Percentiles rank a stretch among this genome's conserved stretches.
Evolutionary conservation across 1,284 basidiomycete genomes (phyloP).

Genomic region (Schizopora paradoxa): DNA sequence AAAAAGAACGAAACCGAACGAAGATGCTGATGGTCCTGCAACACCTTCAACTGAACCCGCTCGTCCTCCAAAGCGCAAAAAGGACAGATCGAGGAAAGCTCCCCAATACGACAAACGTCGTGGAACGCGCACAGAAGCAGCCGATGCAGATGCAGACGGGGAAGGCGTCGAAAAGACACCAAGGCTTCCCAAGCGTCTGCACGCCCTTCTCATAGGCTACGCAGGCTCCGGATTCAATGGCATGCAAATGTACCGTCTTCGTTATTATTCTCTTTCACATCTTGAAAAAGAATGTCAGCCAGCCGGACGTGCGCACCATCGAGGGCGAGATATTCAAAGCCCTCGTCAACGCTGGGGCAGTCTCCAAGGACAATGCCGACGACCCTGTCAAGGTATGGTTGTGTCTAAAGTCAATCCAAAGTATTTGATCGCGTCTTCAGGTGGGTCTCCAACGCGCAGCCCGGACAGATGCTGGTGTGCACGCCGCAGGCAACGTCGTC

Average conservation of each 20-base stretch:
- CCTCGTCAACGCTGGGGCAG: conserved; percentile 83
- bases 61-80: no score
- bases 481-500: conserved; percentile 93
- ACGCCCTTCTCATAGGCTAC: conserved; percentile 72
- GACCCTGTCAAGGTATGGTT: conserved; percentile 78
- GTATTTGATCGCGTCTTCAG: background rate
- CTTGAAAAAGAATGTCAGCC: conserved; percentile 40
- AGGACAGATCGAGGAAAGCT: no score
- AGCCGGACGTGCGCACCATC: conserved; percentile 69
- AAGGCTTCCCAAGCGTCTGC: conserved; percentile 68
- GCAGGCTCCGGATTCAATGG: conserved; percentile 84
- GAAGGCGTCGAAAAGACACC: conserved; percentile 31
- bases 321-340: conserved; percentile 90
- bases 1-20: conserved; percentile 13
- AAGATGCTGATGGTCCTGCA: no score
- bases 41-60: no score
- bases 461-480: conserved; percentile 95
- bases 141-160: conserved; percentile 28
- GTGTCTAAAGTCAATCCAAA: background rate
- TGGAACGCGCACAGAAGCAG: conserved; percentile 8
- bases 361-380: conserved; percentile 89
- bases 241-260: conserved; percentile 98
- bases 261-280: conserved; percentile 4
- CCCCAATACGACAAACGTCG: no score
- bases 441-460: conserved; percentile 86